A percentile compares a stretch with the other conserved stretches of the same genome.
These are phyloP conservation scores for Botrytis pseudocinerea DNA, from an alignment of 2,329 filamentous ascomycete genomes.

Conservation along the genomic window DNA sequence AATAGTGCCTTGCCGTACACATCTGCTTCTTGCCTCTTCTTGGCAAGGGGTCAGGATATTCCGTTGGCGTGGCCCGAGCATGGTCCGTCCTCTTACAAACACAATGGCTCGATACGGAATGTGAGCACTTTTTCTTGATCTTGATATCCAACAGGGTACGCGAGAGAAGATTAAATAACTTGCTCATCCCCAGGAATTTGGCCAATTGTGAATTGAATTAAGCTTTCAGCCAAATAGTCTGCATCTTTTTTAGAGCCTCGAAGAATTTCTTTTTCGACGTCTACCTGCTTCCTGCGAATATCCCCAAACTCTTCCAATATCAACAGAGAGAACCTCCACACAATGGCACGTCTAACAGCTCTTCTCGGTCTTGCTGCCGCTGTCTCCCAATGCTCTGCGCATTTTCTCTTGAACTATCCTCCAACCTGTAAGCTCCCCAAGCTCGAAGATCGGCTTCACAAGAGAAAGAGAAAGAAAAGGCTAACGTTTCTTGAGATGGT, in stretches of 20 bases:
- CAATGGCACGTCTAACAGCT: conserved; percentile 23
- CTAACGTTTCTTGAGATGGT: conserved; percentile 42
- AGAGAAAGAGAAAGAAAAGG: neutral
- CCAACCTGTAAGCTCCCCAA: conserved; percentile 38
- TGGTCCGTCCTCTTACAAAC: neutral
- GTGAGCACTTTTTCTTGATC: neutral
- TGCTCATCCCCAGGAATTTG: conserved; percentile 7
- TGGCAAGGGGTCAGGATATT: conserved; percentile 13
- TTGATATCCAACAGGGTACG: neutral
- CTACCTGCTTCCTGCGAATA: neutral
- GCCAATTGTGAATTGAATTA: neutral
- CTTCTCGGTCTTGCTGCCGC: conserved; percentile 25
- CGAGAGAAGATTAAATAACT: conserved; percentile 15
- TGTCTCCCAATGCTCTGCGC: conserved; percentile 47
- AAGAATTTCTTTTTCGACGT: neutral
- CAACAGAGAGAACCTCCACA: conserved; percentile 1
- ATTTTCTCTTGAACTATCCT: conserved; percentile 56
- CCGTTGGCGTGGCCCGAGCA: neutral
- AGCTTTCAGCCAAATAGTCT: neutral
- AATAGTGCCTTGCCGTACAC: neutral
- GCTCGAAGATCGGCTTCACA: neutral
- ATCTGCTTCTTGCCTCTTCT: neutral
- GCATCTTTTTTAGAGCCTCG: neutral
- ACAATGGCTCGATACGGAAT: neutral
- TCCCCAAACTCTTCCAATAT: neutral